Evolutionary conservation across 139 green algal genomes (phyloP), one percentile per base, ranked within the genome.

Genomic region (Mychonastes homosphaera): DNA sequence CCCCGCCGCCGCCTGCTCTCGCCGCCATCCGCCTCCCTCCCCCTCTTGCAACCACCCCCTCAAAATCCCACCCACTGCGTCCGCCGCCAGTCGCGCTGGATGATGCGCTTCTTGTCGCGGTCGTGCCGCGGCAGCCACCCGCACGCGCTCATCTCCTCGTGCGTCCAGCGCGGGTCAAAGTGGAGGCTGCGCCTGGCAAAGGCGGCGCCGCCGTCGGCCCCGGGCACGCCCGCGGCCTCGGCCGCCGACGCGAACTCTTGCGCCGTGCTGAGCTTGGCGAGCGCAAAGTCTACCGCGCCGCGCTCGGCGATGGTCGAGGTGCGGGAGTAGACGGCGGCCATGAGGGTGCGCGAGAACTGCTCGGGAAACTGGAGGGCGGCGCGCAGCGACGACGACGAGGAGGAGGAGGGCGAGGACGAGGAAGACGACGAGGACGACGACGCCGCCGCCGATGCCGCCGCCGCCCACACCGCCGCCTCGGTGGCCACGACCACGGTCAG

Each of bases 251-350:
- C n/a, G n/a, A n/a, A n/a, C n/a, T n/a, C n/a, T n/a, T n/a, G n/a
- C n/a, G n/a, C n/a, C n/a, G n/a, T n/a, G n/a, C n/a, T n/a, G 23
- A 83, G 49, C 51, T 64, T 70, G 5, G 62, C 57, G 24, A 83
- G 68, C 19, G 75, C 75, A 56, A 73, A 83, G 58, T 83, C 75
- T 1, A 83, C 71, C 4, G 65, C 64, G 1, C 55, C 75, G 65
- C 79, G 79, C 49, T 83, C 75, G 15, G 62, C 50, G 3, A 83
- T 74, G 29, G 57, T 79, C 47, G 6, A 7, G 2, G 64, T 65
- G 0, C 49, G 32, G 41, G 57, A 50, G 56, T 62, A 67, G 30
- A 67, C 61, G 4, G 51, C 61, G 40, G n/a, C n/a, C n/a, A n/a
- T n/a, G n/a, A n/a, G n/a, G n/a, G n/a, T n/a, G n/a, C 28, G 13